Evolutionary conservation across 2,329 filamentous ascomycete species (phyloP), one percentile per base, ranked within the genome.

Genomic region (Pyricularia sp.): DNA sequence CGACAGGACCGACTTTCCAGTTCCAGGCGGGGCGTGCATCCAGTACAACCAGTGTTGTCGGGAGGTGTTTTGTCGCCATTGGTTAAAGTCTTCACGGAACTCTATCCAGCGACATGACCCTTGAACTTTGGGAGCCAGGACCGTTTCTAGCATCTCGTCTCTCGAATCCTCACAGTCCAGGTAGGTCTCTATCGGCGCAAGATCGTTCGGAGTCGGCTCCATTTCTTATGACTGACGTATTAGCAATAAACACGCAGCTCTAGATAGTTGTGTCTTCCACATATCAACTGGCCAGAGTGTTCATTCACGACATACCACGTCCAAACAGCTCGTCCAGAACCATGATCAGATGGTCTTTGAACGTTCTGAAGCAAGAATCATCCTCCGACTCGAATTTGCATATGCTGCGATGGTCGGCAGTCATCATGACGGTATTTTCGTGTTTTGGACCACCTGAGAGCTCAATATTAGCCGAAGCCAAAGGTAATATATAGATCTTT

Each of bases 331-430:
- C 57, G 6, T 65, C 64, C 9, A 49, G 16, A 2, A 49, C 59
- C n/a, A n/a, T 61, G 16, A 49, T 30, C 33, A 65, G 19, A 40
- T 40, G 33, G 4, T 40, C 33, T 40, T 40, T 40, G 33, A 40
- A 40, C 3, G 13, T 40, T 40, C 33, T 40, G 13, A 40, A 40
- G 33, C 33, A 40, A 40, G 33, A 40, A 40, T 40, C 33, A 4
- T 40, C 33, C 13, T 40, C 33, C 8, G 33, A 40, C 33, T 71
- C 66, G 65, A 74, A 77, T 66, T 76, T 76, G 71, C 73, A 76
- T 30, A 76, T 68, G 7, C 71, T 69, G 6, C 74, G 70, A 66
- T 76, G 74, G 65, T 76, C 72, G 7, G 75, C 74, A 65, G 75
- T 66, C 49, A 74, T 65, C 40, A 49, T 28, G 22, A 31, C 28